Evolutionary conservation across 176 grass and related monocot genomes (phyloP).

Genomic region (Cenchrus fungigraminus): DNA sequence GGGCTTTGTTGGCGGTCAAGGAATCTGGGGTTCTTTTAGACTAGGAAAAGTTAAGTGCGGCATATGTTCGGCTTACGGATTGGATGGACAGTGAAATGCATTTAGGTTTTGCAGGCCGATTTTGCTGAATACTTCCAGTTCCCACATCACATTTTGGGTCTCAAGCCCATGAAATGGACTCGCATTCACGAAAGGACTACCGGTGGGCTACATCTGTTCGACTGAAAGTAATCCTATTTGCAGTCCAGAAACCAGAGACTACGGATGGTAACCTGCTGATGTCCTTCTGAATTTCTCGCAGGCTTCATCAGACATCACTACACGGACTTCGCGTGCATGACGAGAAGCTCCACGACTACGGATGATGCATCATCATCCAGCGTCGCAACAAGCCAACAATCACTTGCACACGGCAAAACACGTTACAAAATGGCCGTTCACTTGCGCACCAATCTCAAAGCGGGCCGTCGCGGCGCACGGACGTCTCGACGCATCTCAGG

Average conservation of each 20-base stretch:
- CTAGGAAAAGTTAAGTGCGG: not conserved
- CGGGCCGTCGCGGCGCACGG: not conserved
- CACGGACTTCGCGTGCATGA: not conserved
- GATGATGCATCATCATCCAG: not conserved
- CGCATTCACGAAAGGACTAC: not conserved
- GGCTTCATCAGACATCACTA: not conserved
- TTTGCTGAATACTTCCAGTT: not conserved
- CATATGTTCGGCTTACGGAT: not conserved
- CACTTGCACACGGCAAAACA: not conserved
- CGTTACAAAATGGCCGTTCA: not conserved
- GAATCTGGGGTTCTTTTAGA: not conserved
- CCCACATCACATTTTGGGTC: not conserved
- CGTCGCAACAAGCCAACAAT: too few relatives aligned
- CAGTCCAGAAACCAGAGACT: not conserved
- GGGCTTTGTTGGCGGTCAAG: not conserved
- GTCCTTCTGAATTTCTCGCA: not conserved
- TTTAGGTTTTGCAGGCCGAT: not conserved
- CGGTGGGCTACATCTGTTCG: not conserved
- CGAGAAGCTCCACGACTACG: not conserved
- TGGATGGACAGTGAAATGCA: not conserved
- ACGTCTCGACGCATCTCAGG: conserved; percentile 23
- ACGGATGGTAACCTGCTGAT: not conserved
- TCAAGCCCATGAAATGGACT: not conserved
- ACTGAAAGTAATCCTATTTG: not conserved
- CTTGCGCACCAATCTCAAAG: not conserved